A percentile compares a stretch with the other conserved stretches of the same genome.
Conservation (phyloP, 1,284 basidiomycete genomes). For the Inonotus obliquus region DNA sequence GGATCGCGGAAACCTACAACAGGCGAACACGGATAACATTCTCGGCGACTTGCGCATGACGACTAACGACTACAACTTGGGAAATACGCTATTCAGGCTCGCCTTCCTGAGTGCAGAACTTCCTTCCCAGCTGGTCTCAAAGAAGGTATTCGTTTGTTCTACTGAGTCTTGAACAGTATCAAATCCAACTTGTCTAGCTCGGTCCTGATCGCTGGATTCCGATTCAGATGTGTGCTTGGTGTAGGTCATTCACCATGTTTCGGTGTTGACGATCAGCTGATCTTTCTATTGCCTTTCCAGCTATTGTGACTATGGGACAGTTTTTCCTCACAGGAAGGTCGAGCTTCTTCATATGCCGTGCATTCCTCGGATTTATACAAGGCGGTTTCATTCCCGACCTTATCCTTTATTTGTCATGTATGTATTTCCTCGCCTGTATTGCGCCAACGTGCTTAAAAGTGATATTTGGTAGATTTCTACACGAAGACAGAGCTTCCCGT, state of each 20-base stretch:
- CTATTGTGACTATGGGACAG: slow-evolving; percentile 28
- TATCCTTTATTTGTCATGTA: slow-evolving; percentile 28
- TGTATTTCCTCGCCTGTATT: slow-evolving; percentile 24
- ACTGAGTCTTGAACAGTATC: background rate
- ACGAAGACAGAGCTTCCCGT: slow-evolving; percentile 27
- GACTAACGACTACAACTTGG: slow-evolving; percentile 38
- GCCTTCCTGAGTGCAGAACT: slow-evolving; percentile 28
- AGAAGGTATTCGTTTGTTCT: slow-evolving; percentile 17
- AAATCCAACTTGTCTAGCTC: slow-evolving; percentile 6
- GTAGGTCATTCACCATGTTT: background rate
- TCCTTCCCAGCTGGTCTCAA: slow-evolving; percentile 34
- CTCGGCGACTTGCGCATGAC: slow-evolving; percentile 46
- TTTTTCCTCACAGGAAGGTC: slow-evolving; percentile 27
- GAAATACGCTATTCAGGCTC: slow-evolving; percentile 31
- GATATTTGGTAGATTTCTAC: background rate
- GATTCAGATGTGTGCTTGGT: slow-evolving; percentile 8
- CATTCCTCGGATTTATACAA: slow-evolving; percentile 26
- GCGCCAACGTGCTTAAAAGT: too few relatives aligned
- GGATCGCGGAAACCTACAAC: slow-evolving; percentile 27
- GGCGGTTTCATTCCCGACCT: slow-evolving; percentile 35
- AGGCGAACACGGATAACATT: slow-evolving; percentile 57
- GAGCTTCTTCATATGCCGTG: slow-evolving; percentile 22
- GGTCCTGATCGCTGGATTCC: slow-evolving; percentile 29
- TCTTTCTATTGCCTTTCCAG: slow-evolving; percentile 21
- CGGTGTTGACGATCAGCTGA: slow-evolving; percentile 16